Evolutionary conservation across 164 flowering plant species (phyloP).

Genomic region (Santalum album): DNA sequence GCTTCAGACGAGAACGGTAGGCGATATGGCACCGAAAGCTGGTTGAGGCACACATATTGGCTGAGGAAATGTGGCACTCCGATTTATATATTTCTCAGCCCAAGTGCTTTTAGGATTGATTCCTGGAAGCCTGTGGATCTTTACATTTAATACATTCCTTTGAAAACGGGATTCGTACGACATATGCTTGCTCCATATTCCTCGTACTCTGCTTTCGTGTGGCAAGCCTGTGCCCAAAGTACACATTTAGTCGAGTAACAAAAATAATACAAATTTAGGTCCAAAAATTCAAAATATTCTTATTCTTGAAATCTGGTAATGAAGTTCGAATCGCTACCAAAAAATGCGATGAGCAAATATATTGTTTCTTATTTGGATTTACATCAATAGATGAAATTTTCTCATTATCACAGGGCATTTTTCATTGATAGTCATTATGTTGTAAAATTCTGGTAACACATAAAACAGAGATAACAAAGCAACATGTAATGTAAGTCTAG

Average conservation of each 20-base stretch:
- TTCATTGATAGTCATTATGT: no score
- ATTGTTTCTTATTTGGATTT: no score
- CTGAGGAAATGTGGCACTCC: neutral
- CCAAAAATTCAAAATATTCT: neutral
- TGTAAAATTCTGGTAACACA: no score
- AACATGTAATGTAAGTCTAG: no score
- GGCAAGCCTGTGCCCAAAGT: slow-evolving; percentile 71
- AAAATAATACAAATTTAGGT: no score
- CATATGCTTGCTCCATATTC: slow-evolving; percentile 98
- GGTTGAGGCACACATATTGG: neutral
- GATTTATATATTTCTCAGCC: neutral
- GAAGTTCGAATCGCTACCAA: neutral
- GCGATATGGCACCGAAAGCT: neutral
- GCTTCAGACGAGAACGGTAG: slow-evolving; percentile 5
- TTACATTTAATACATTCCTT: slow-evolving; percentile 72
- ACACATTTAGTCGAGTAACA: neutral
- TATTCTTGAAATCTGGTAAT: neutral
- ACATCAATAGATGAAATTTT: no score
- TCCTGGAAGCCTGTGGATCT: slow-evolving; percentile 4
- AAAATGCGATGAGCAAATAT: no score
- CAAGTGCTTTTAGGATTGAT: neutral
- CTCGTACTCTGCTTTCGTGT: slow-evolving; percentile 96
- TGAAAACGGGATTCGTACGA: slow-evolving; percentile 92
- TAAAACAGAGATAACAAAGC: no score
- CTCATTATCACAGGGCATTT: no score